phyloP scores from a whole-genome alignment of 768 basidiomycete genomes.

The Termitomyces sp. region DNA sequence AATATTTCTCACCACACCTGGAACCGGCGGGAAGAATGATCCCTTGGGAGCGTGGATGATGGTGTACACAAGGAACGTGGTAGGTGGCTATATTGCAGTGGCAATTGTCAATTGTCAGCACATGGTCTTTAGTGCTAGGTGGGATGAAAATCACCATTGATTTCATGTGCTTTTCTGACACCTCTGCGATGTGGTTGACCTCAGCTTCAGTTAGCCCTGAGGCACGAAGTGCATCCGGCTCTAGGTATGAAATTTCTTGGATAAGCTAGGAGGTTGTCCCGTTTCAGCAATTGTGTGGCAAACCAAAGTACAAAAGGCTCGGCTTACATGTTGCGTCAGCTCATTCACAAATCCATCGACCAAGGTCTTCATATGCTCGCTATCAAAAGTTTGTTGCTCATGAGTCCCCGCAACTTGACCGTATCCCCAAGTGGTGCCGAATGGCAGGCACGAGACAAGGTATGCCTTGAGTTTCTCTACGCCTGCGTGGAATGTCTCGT shows the following conservation, averaged over 20 bases:
- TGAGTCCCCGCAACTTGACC: slow-evolving; percentile 7
- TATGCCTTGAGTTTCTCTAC: slow-evolving; percentile 14
- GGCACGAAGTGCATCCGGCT: slow-evolving; percentile 13
- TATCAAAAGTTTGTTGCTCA: slow-evolving; percentile 11
- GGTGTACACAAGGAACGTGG: slow-evolving; percentile 15
- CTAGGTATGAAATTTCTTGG: slow-evolving; percentile 17
- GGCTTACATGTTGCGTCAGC: slow-evolving; percentile 11
- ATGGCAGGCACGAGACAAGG: slow-evolving; percentile 17
- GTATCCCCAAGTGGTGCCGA: slow-evolving; percentile 16
- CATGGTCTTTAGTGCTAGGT: no score
- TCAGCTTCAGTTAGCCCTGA: slow-evolving; percentile 16
- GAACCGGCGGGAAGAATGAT: slow-evolving; percentile 15
- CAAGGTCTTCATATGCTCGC: slow-evolving; percentile 1
- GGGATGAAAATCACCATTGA: slow-evolving; percentile 11
- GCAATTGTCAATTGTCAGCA: background rate
- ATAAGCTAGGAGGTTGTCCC: slow-evolving; percentile 3
- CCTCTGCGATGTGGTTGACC: slow-evolving; percentile 12
- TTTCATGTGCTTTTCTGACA: slow-evolving; percentile 17
- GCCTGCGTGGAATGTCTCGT: slow-evolving; percentile 16
- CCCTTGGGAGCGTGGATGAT: slow-evolving; percentile 14
- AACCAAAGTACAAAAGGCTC: background rate
- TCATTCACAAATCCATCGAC: slow-evolving; percentile 12
- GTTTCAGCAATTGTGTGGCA: background rate
- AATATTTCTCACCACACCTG: slow-evolving; percentile 12
- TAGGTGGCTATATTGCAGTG: slow-evolving; percentile 2